Base-by-base conservation (phyloP, 129 eudicot species). In the Lonicera japonica region DNA sequence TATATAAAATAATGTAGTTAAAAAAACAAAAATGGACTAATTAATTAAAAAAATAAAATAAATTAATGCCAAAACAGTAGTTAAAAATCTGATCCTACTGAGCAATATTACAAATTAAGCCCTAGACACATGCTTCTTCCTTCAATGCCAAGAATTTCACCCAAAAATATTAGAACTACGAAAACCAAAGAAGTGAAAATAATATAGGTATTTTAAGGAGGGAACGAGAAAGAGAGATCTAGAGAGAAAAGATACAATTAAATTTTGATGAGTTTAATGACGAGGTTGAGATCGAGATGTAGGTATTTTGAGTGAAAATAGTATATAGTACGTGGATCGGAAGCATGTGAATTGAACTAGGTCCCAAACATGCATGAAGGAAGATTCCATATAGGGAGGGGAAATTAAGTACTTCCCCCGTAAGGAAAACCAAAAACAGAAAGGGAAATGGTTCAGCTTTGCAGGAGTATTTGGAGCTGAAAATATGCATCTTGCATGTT, bases 271-370 rank as follows among this genome's bases (percentile, higher is more conserved):
- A 29, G 53, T 52, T n/a, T 38, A 4, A 1, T 11, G 13, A 45
- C 1, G 36, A 39, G 20, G 50, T 50, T 7, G 43, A 50, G n/a
- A n/a, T n/a, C n/a, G 25, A 18, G 4, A 20, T 6, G 8, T 25
- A 24, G 14, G 54, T 66, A 55, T 61, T 68, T 68, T 61, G 62
- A 48, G 50, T 25, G 20, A 38, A 58, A 65, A 19, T 14, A 61
- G 4, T 34, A n/a, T n/a, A n/a, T n/a, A n/a, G n/a, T n/a, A n/a
- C n/a, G n/a, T n/a, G n/a, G n/a, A n/a, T 29, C 2, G 36, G 48
- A 18, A 23, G 68, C 74, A 67, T 60, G 73, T 74, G 79, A n/a
- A n/a, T n/a, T n/a, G n/a, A 54, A 65, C 68, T 34, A n/a, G n/a
- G 36, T 74, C 70, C 71, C 18, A 67, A 41, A 36, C 58, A 54